Base-by-base conservation (phyloP, 139 green algal genomes). In the Mesotaenium endlicherianum region DNA sequence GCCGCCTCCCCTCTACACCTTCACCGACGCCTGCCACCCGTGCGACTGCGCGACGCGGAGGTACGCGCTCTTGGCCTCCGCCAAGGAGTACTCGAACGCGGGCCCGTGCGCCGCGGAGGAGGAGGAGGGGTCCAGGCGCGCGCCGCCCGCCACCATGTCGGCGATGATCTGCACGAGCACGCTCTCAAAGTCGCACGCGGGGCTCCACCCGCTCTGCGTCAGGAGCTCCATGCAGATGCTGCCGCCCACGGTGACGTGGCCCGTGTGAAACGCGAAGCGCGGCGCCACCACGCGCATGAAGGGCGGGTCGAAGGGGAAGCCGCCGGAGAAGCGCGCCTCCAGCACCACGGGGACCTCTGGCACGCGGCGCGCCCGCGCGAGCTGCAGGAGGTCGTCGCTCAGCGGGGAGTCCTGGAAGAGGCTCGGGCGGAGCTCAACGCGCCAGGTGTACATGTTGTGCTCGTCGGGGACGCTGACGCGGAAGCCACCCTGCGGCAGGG, bases 161-260 rank as follows among this genome's bases (percentile, higher is more conserved):
- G 74, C 49, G n/a, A 70, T 26, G 0, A 81, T 45, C 57, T 82
- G 55, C 55, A 84, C 77, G 8, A 84, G 77, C 20, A 84, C 30
- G 14, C 34, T 45, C 34, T 84, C 77, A 0, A 84, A 8, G 4
- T 30, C 39, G 44, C 53, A 60, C 2, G 77, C 77, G 6, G 77
- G 77, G 1, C 38, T 68, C 77, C 77, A 84, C 39, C 77, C 77
- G 31, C 34, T 75, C 26, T 20, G 41, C 2, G 77, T 84, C 0
- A 84, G 64, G 3, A 77, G 39, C 60, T 84, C 77, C 60, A 84
- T 76, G 59, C 77, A 84, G 3, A 84, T 84, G 41, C 40, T 68
- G 67, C 77, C 77, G 31, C 77, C 77, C 6, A 77, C 44, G 4
- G 60, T 84, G 20, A 84, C 77, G 43, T 84, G 77, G 5, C 77